Conservation (phyloP, 306 rosid species). For the barrel medic (Medicago truncatula) region DNA sequence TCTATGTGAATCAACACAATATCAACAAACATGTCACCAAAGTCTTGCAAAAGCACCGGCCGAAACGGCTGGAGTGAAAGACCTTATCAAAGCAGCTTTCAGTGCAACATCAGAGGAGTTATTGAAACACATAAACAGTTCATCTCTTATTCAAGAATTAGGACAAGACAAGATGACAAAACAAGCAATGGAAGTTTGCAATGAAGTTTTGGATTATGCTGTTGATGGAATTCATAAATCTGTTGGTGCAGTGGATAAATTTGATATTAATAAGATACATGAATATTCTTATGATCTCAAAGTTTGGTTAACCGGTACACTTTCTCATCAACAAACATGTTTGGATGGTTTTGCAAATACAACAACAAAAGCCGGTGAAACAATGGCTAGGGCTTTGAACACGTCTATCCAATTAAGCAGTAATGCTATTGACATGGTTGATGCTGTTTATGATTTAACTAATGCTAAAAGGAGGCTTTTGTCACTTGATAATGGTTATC, state of each 20-base stretch:
- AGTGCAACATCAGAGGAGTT: constrained; percentile 42
- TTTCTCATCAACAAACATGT: constrained; percentile 70
- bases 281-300: constrained; percentile 59
- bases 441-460: constrained; percentile 29
- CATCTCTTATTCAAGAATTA: constrained; percentile 43
- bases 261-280: constrained; percentile 46
- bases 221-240: constrained; percentile 57
- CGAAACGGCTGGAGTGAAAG: constrained; percentile 48
- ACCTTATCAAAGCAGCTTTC: constrained; percentile 56
- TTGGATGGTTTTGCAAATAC: constrained; percentile 66
- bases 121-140: constrained; percentile 38
- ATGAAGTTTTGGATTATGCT: constrained; percentile 62
- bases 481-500: constrained; percentile 21
- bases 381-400: constrained; percentile 54
- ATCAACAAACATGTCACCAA: constrained; percentile 57
- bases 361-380: constrained; percentile 49
- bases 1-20: constrained; percentile 66
- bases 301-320: constrained; percentile 66
- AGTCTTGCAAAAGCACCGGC: constrained; percentile 30
- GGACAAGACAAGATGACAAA: constrained; percentile 56
- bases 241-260: constrained; percentile 37
- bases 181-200: constrained; percentile 64
- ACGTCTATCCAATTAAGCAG: constrained; percentile 54
- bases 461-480: constrained; percentile 42
- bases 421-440: constrained; percentile 72